Evolutionary conservation across 441 rosid species (phyloP).

Genomic region (Eutrema salsugineum): DNA sequence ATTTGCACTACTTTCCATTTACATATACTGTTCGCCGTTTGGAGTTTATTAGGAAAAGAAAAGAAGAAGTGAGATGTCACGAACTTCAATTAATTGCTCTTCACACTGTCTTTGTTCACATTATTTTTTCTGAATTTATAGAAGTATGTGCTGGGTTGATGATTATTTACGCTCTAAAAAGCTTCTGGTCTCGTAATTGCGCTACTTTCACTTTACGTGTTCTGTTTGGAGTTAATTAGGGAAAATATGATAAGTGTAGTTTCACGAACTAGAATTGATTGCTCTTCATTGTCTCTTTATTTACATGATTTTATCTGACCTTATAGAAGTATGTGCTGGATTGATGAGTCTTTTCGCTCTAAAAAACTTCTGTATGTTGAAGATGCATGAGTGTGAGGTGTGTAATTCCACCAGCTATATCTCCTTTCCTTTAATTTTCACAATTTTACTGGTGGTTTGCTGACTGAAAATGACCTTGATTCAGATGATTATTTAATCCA

Average conservation of each 20-base stretch:
- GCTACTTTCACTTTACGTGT: too few species aligned
- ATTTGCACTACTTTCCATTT: neutral
- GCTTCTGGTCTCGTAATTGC: too few species aligned
- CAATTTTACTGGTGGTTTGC: constrained; percentile 3
- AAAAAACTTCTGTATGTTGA: constrained; percentile 4
- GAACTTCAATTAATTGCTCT: neutral
- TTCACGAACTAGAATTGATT: too few species aligned
- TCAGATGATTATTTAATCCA: neutral
- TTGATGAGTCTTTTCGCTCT: constrained; percentile 5
- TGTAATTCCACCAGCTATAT: neutral
- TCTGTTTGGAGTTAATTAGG: too few species aligned
- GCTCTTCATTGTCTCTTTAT: neutral
- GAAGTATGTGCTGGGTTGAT: constrained; percentile 16
- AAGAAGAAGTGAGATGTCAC: neutral
- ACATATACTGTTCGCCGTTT: neutral
- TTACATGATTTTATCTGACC: constrained; percentile 12
- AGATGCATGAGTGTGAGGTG: constrained; percentile 2
- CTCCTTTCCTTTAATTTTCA: neutral
- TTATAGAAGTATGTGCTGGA: constrained; percentile 8
- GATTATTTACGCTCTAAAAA: neutral
- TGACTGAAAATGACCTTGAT: neutral
- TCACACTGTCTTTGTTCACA: neutral
- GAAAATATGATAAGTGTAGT: too few species aligned
- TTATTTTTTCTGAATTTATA: constrained; percentile 10
- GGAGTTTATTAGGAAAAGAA: constrained; percentile 16